These are phyloP conservation scores for Porphyridium purpureum DNA, from an alignment of 23 red algal species.

Conservation along the genomic window DNA sequence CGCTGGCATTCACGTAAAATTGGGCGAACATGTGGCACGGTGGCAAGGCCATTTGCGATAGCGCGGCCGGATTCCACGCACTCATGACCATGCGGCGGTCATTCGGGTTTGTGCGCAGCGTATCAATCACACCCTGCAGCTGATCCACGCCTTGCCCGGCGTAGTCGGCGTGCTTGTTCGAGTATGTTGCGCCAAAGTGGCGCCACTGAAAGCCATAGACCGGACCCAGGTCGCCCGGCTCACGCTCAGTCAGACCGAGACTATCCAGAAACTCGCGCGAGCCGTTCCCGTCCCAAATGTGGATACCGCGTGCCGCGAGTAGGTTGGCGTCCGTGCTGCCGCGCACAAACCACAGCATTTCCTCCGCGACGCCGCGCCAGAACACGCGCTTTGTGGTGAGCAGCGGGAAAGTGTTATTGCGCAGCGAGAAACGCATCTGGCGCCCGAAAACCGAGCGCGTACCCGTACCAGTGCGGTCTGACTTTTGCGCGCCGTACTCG, in stretches of 20 bases:
- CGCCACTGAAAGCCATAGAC: slow-evolving; percentile 99
- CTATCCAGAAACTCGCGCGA: slow-evolving; percentile 65
- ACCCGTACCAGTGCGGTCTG: slow-evolving; percentile 64
- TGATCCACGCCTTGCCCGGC: slow-evolving; percentile 71
- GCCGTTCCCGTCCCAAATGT: slow-evolving; percentile 96
- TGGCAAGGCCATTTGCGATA: slow-evolving; percentile 77
- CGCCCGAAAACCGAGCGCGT: slow-evolving; percentile 77
- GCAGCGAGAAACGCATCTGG: slow-evolving; percentile 76
- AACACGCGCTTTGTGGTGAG: slow-evolving; percentile 94
- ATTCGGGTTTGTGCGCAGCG: slow-evolving; percentile 50
- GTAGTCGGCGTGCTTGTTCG: slow-evolving; percentile 49
- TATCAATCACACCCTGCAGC: slow-evolving; percentile 40
- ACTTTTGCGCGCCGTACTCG: slow-evolving; percentile 13
- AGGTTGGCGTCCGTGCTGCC: slow-evolving; percentile 53
- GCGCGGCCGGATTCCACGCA: slow-evolving; percentile 73
- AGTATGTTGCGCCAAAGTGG: slow-evolving; percentile 88
- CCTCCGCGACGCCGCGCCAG: slow-evolving; percentile 88
- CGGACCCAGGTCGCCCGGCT: slow-evolving; percentile 76
- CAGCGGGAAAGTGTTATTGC: slow-evolving; percentile 39
- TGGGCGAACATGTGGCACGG: slow-evolving; percentile 88
- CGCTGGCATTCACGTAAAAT: slow-evolving; percentile 91
- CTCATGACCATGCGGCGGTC: slow-evolving; percentile 68
- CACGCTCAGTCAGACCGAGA: slow-evolving; percentile 43
- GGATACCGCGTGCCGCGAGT: slow-evolving; percentile 49
- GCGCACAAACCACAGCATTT: slow-evolving; percentile 83